phyloP scores from a whole-genome alignment of 768 basidiomycete genomes.

The Pulveroboletus sp. region DNA sequence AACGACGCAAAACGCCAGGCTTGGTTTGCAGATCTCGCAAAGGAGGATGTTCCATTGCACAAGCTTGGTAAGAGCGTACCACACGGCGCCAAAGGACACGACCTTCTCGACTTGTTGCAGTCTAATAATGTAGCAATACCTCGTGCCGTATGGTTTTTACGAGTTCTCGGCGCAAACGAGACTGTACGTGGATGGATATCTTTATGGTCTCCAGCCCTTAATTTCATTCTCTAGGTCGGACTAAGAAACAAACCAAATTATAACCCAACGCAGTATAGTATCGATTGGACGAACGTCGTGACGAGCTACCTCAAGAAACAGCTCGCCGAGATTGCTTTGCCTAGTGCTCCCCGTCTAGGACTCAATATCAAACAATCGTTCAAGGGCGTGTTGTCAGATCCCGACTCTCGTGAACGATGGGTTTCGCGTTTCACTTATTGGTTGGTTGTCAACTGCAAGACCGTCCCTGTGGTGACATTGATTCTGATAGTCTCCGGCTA shows the following conservation, averaged over 20 bases:
- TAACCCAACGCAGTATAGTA: conserved; percentile 77
- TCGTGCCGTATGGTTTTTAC: conserved; percentile 83
- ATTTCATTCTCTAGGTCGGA: conserved; percentile 60
- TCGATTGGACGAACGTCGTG: conserved; percentile 81
- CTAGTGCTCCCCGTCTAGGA: conserved; percentile 70
- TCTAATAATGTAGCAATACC: conserved; percentile 72
- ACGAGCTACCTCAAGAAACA: conserved; percentile 83
- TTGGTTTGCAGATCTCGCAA: conserved; percentile 82
- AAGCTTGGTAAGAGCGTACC: conserved; percentile 84
- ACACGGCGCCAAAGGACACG: conserved; percentile 81
- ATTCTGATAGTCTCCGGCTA: conserved; percentile 54
- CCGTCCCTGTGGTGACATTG: neutral
- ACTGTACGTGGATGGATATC: conserved; percentile 44
- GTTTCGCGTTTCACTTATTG: conserved; percentile 75
- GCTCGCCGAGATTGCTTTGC: conserved; percentile 70
- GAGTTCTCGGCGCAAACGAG: conserved; percentile 85
- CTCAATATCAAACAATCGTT: conserved; percentile 82
- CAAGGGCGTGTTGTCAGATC: conserved; percentile 73
- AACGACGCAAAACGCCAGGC: conserved; percentile 75
- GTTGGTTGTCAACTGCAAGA: conserved; percentile 34
- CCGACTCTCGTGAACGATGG: conserved; percentile 70
- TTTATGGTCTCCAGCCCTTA: neutral
- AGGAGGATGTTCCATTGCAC: conserved; percentile 73
- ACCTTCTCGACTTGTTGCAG: conserved; percentile 76
- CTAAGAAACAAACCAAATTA: conserved; percentile 75